Conservation (phyloP, 2,329 filamentous ascomycete genomes). For the Fusarium tricinctum region DNA sequence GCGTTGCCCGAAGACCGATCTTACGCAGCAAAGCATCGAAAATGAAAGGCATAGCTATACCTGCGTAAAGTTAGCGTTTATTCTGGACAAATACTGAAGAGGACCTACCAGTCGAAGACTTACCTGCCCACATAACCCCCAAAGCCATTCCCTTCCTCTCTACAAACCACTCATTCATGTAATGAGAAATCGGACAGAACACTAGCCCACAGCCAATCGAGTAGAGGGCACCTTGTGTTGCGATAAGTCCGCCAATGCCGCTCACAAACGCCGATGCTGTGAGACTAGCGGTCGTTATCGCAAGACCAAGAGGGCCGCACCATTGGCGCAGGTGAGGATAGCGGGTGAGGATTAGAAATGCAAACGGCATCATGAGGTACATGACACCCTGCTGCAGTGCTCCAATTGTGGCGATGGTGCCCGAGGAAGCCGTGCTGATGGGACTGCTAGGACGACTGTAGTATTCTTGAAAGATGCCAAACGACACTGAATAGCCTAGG, state of each 20-base stretch:
- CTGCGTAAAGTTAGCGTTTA: constrained; percentile 45
- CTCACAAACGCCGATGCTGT: constrained; percentile 65
- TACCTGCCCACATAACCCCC: constrained; percentile 69
- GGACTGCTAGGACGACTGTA: constrained; percentile 70
- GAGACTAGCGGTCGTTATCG: constrained; percentile 63
- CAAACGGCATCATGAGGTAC: constrained; percentile 65
- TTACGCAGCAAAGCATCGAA: constrained; percentile 62
- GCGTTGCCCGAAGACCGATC: constrained; percentile 60
- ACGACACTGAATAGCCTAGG: constrained; percentile 58
- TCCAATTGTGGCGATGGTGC: constrained; percentile 44
- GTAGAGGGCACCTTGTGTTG: constrained; percentile 71
- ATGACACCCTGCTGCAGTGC: constrained; percentile 59
- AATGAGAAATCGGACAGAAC: constrained; percentile 67
- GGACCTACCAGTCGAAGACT: constrained; percentile 53
- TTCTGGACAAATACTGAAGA: rapidly evolving
- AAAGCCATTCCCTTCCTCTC: constrained; percentile 66
- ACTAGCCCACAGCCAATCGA: constrained; percentile 66
- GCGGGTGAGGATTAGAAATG: constrained; percentile 60
- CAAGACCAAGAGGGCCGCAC: constrained; percentile 60
- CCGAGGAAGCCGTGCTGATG: constrained; percentile 56
- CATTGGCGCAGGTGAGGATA: constrained; percentile 58
- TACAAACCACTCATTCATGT: constrained; percentile 73
- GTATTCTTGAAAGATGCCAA: constrained; percentile 77
- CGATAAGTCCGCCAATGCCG: constrained; percentile 65
- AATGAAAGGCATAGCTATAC: constrained; percentile 65